Evolutionary conservation across 768 basidiomycete genomes (phyloP).

Genomic region (Podaxis sp.): DNA sequence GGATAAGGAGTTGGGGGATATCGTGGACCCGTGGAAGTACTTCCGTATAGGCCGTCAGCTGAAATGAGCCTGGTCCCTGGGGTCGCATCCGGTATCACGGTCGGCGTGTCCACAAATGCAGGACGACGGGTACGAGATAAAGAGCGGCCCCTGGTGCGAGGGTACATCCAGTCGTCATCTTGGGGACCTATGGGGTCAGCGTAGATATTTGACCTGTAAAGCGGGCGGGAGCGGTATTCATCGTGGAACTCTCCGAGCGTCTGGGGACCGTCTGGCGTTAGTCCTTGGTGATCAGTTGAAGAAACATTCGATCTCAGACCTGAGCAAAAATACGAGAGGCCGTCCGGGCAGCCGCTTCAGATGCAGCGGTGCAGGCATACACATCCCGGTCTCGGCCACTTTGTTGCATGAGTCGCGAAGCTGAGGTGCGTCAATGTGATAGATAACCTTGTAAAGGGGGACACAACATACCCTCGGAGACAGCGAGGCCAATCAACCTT

Average conservation of each 20-base stretch:
- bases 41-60: background rate
- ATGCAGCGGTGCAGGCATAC: conserved; percentile 44
- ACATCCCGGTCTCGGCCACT: conserved; percentile 39
- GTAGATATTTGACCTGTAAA: conserved; percentile 13
- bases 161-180: background rate
- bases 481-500: conserved; percentile 60
- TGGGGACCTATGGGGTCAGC: conserved; percentile 7
- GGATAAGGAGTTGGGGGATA: too few species aligned
- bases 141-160: conserved; percentile 27
- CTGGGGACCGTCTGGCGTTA: conserved; percentile 18
- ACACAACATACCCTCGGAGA: conserved; percentile 56
- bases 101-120: conserved; percentile 18
- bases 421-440: conserved; percentile 27
- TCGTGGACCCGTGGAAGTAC: background rate
- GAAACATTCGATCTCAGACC: conserved; percentile 35
- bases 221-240: conserved; percentile 29
- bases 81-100: conserved; percentile 17
- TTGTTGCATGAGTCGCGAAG: conserved; percentile 51
- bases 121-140: conserved; percentile 17
- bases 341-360: conserved; percentile 66
- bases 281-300: background rate
- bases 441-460: background rate
- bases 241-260: conserved; percentile 30
- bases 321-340: conserved; percentile 56
- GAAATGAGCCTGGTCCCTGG: background rate